Conservation (phyloP, 257 asterid species). For the Solanum verrucosum region DNA sequence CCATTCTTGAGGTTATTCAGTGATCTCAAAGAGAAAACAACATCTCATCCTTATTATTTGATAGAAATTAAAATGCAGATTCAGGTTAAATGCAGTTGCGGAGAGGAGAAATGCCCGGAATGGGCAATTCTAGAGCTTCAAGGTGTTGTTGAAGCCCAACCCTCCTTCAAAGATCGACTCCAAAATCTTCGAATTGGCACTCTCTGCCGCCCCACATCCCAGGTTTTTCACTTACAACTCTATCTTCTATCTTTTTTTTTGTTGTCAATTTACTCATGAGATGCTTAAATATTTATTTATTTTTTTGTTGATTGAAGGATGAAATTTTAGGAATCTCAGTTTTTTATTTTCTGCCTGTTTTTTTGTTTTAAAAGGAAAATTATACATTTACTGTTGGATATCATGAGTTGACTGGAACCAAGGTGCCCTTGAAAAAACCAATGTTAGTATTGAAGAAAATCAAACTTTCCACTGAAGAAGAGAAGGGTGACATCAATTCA, state of each 20-base stretch:
- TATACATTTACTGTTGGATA: conserved; percentile 81
- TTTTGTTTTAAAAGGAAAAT: conserved; percentile 40
- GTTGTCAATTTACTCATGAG: not conserved
- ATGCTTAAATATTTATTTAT: not conserved
- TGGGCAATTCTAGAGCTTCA: conserved; percentile 93
- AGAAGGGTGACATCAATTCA: conserved; percentile 12
- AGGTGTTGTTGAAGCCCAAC: conserved; percentile 77
- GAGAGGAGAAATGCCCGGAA: conserved; percentile 69
- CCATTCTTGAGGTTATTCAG: not conserved
- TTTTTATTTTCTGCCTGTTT: not conserved
- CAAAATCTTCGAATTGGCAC: conserved; percentile 72
- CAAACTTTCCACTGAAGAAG: conserved; percentile 24
- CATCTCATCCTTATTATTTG: not conserved
- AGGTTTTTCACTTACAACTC: conserved; percentile 20
- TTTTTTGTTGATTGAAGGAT: not conserved
- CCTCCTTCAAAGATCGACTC: conserved; percentile 42
- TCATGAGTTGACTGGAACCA: conserved; percentile 83
- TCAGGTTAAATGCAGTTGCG: conserved; percentile 80
- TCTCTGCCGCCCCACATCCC: conserved; percentile 85
- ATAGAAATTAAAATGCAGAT: conserved; percentile 40
- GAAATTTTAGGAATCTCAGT: not conserved
- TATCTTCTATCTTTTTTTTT: not conserved
- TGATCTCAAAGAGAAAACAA: not conserved
- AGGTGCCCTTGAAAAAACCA: conserved; percentile 75
- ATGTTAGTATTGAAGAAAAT: conserved; percentile 74